Evolutionary conservation across 345 rosid species (phyloP).

Genomic region (Populus nigra): DNA sequence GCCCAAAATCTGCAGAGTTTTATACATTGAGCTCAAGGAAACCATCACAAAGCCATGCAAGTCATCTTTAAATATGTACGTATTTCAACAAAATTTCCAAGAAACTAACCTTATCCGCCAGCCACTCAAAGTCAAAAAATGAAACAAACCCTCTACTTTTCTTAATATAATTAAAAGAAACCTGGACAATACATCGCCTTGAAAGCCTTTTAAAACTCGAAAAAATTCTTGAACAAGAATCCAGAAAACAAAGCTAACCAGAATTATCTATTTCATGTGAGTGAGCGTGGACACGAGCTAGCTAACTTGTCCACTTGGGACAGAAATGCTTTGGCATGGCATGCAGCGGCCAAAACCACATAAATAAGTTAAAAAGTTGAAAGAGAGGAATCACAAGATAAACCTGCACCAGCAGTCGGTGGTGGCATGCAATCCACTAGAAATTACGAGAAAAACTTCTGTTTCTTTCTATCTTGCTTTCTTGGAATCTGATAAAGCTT

Average conservation of each 20-base stretch:
- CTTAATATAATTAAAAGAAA: background rate
- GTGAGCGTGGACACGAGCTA: background rate
- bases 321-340: background rate
- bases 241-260: background rate
- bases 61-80: background rate
- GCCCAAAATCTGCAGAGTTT: background rate
- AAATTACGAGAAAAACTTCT: background rate
- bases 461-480: background rate
- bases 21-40: background rate
- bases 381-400: conserved; percentile 3
- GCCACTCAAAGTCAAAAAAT: background rate
- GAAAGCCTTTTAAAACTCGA: background rate
- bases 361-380: background rate
- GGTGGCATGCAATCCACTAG: background rate
- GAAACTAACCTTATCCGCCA: background rate
- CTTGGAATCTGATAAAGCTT: background rate
- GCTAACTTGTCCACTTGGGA: background rate
- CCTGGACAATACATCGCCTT: background rate
- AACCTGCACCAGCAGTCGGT: background rate
- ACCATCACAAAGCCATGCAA: background rate
- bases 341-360: background rate
- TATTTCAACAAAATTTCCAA: background rate
- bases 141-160: background rate
- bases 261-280: too few species aligned
- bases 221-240: background rate